These are phyloP conservation scores for Acacia concinna DNA, from an alignment of 331 rosid genomes.

Conservation along the genomic window DNA sequence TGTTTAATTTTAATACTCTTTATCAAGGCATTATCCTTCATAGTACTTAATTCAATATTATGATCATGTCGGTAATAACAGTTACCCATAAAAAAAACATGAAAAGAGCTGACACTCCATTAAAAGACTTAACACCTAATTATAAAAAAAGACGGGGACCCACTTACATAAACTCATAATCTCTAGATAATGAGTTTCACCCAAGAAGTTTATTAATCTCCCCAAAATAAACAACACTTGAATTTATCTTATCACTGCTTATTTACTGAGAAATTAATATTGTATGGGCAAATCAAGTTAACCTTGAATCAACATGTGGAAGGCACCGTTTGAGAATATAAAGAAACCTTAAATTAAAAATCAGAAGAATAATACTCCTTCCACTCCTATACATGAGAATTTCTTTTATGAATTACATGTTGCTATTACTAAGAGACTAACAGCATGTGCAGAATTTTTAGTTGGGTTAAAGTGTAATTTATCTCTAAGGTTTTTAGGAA, in stretches of 20 bases:
- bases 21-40: not conserved
- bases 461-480: too few species aligned
- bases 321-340: not conserved
- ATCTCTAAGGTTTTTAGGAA: too few species aligned
- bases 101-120: not conserved
- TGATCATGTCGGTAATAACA: too few species aligned
- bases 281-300: too few species aligned
- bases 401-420: too few species aligned
- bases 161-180: not conserved
- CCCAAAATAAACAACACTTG: not conserved
- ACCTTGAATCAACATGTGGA: not conserved
- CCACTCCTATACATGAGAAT: too few species aligned
- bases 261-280: not conserved
- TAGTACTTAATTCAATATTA: not conserved
- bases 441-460: too few species aligned
- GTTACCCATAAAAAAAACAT: not conserved
- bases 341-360: not conserved
- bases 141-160: not conserved
- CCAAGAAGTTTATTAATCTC: not conserved
- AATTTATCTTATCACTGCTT: not conserved
- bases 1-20: too few species aligned
- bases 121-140: not conserved
- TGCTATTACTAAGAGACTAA: too few species aligned
- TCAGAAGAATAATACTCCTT: slow-evolving; percentile 19
- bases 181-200: not conserved